These are phyloP conservation scores for Acanthochlamys bracteata DNA, from an alignment of 106 monocot species.

Conservation along the genomic window DNA sequence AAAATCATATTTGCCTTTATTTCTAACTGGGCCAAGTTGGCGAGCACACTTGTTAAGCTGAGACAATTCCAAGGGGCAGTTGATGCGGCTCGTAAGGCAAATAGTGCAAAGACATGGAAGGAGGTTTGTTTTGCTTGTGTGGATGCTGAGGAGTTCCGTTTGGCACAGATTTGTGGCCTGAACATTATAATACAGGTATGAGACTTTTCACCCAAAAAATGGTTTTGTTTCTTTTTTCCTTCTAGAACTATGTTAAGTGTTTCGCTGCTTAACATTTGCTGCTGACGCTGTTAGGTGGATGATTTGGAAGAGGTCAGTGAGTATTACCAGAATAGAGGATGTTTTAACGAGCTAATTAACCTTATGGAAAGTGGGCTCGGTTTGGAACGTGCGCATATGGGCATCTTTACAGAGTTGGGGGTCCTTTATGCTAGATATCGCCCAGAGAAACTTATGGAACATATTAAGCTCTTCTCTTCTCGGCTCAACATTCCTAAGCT, in stretches of 20 bases:
- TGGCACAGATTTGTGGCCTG: constrained; percentile 93
- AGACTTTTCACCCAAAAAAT: not conserved
- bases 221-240: not conserved
- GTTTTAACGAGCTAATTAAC: constrained; percentile 90
- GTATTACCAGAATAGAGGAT: constrained; percentile 98
- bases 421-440: constrained; percentile 93
- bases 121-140: constrained; percentile 99
- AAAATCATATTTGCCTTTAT: constrained; percentile 98
- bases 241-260: not conserved
- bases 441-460: constrained; percentile 94
- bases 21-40: constrained; percentile 98
- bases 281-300: constrained; percentile 47
- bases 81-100: constrained; percentile 98
- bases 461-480: constrained; percentile 91
- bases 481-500: constrained; percentile 96
- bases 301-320: constrained; percentile 98
- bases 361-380: constrained; percentile 99
- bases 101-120: constrained; percentile 98
- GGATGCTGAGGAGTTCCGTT: constrained; percentile 93
- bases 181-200: constrained; percentile 93
- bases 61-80: constrained; percentile 97
- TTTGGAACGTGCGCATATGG: constrained; percentile 95
- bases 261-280: no score
- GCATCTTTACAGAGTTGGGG: constrained; percentile 97
- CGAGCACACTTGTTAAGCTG: constrained; percentile 75